Evolutionary conservation across 1,284 basidiomycete species (phyloP).

Genomic region (Malassezia yamatoensis): DNA sequence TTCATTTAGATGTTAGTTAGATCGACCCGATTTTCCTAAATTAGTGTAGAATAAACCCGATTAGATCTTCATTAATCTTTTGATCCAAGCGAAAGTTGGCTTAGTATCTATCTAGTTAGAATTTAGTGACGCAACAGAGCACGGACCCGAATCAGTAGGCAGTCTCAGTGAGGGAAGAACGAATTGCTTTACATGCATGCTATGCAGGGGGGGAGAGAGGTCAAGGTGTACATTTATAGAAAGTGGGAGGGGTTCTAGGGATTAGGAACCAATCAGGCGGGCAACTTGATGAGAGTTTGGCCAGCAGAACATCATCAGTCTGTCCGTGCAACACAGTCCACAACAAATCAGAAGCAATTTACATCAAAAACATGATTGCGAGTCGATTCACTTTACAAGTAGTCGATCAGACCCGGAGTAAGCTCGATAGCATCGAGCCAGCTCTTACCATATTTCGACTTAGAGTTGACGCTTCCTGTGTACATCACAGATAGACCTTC

Average conservation of each 20-base stretch:
- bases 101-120: too few species aligned
- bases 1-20: too few species aligned
- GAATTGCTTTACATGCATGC: not conserved
- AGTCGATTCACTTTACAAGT: not conserved
- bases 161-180: not conserved
- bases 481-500: slow-evolving; percentile 32
- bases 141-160: too few species aligned
- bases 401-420: slow-evolving; percentile 39
- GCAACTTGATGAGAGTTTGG: not conserved
- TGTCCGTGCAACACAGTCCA: not conserved
- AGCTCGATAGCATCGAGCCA: slow-evolving; percentile 30
- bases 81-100: too few species aligned
- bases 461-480: slow-evolving; percentile 10
- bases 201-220: not conserved
- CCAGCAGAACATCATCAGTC: not conserved
- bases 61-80: too few species aligned
- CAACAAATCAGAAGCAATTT: not conserved
- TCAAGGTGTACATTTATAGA: not conserved
- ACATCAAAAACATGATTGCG: not conserved
- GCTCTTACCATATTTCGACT: slow-evolving; percentile 14
- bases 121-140: too few species aligned
- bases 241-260: not conserved
- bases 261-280: not conserved
- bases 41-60: too few species aligned
- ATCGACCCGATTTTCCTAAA: too few species aligned